A percentile compares a stretch with the other conserved stretches of the same genome.
Conservation (phyloP, 1,284 basidiomycete species). For the Trichosporon faecale region DNA sequence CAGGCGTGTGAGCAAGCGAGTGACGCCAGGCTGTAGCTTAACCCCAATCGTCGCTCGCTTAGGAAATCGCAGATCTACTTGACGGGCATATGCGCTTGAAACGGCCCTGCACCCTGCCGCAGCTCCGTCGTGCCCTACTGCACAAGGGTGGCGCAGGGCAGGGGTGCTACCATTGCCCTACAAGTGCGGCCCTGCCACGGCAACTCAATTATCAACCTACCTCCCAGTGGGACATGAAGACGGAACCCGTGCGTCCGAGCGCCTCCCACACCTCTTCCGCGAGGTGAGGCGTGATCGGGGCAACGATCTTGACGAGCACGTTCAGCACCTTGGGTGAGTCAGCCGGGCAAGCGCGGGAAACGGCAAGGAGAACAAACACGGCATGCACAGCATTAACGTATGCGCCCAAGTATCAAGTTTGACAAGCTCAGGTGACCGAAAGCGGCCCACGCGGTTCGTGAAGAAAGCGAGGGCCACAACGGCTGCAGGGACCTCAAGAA, state of each 20-base stretch:
- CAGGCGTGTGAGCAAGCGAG: background rate
- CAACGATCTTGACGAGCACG: conserved; percentile 69
- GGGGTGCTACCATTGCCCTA: background rate
- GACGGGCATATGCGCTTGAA: background rate
- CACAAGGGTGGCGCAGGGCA: background rate
- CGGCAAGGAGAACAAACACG: background rate
- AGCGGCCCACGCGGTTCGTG: conserved; percentile 17
- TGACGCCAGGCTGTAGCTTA: background rate
- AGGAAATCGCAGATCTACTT: background rate
- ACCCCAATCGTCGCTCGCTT: background rate
- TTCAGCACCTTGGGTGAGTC: conserved; percentile 61
- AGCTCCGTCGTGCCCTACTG: background rate
- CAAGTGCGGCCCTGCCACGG: background rate
- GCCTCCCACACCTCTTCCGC: conserved; percentile 79
- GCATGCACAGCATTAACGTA: background rate
- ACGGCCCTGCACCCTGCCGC: background rate
- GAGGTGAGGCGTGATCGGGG: conserved; percentile 85
- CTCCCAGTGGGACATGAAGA: conserved; percentile 65
- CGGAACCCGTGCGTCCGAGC: conserved; percentile 29
- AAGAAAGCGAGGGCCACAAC: background rate
- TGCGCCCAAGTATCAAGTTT: background rate
- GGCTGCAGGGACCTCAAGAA: background rate
- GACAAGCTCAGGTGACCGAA: background rate
- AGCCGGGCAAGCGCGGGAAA: background rate
- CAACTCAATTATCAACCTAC: background rate